Base-by-base conservation (phyloP, 2,329 filamentous ascomycete species). In the Fusarium palustre region DNA sequence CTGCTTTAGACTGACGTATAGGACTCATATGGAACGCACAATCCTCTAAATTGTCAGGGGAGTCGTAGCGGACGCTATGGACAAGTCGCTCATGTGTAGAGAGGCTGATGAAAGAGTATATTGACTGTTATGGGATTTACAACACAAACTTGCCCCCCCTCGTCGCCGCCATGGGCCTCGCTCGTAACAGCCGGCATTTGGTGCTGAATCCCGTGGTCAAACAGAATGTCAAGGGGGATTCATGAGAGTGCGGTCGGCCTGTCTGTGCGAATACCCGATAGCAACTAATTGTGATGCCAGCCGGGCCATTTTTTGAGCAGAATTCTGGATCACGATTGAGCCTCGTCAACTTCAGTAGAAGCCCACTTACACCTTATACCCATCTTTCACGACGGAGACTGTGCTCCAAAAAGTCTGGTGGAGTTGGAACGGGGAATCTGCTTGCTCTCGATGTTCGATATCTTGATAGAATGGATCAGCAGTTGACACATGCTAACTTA, bases 1-100 rank as follows among this genome's bases (percentile, higher is more conserved):
- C n/a, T 62, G 24, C 46, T 20, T 28, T 31, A 43, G 39, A 33
- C 46, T 70, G 45, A 56, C 55, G 36, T 48, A 47, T 42, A 39
- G 36, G 42, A 42, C 42, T 62, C 41, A 59, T 49, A 38, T 22
- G 46, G 22, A 39, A 46, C 22, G 20, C 20, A 25, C 18, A 52
- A 49, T 33, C 41, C 4, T 45, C 36, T 24, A 59, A 33, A 34
- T 46, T 39, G 28, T 33, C 34, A 59, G 30, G 41, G 36, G 38
- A 20, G 43, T 41, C 24, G 8, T 16, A 43, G 30, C 25, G 36
- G 15, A 49, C 57, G 25, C 11, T n/a, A 28, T 36, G n/a, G 18
- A 16, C 13, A 20, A 33, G 36, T n/a, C 46, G n/a, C 30, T 31
- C 6, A 8, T n/a, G 38, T 30, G 30, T 20, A 50, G 36, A 16